Percentiles rank a stretch among this genome's conserved stretches.
Conservation (phyloP, 2,329 filamentous ascomycete species). For the Tolypocladium amazonense region DNA sequence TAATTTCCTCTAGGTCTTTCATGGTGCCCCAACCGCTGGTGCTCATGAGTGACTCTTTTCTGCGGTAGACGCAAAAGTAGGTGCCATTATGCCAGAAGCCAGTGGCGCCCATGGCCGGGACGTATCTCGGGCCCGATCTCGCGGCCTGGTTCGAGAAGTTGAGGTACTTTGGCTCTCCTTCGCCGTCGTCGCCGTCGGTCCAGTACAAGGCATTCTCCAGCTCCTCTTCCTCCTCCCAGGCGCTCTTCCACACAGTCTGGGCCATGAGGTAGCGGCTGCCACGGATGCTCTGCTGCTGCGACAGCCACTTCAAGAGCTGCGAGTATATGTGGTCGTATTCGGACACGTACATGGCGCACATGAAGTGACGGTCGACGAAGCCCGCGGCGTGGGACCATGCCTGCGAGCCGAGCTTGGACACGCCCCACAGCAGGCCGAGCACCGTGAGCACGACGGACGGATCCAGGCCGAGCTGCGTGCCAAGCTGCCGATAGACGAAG, state of each 20-base stretch:
- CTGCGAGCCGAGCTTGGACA: slow-evolving; percentile 24
- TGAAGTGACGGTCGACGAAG: slow-evolving; percentile 34
- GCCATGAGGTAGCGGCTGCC: slow-evolving; percentile 43
- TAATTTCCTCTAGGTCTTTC: slow-evolving; percentile 41
- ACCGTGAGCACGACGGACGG: slow-evolving; percentile 34
- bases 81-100: slow-evolving; percentile 43
- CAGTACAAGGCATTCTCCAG: slow-evolving; percentile 25
- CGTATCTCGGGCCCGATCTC: slow-evolving; percentile 38
- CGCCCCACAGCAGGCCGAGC: slow-evolving; percentile 36
- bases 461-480: slow-evolving; percentile 35
- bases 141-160: slow-evolving; percentile 51
- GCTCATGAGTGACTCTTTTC: slow-evolving; percentile 29
- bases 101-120: slow-evolving; percentile 42
- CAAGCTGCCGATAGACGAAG: slow-evolving; percentile 34
- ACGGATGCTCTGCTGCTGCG: slow-evolving; percentile 37
- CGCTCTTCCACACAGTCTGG: slow-evolving; percentile 42
- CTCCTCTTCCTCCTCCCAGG: slow-evolving; percentile 45
- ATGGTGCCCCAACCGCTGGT: slow-evolving; percentile 24
- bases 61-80: slow-evolving; percentile 37
- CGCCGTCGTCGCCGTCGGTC: slow-evolving; percentile 25
- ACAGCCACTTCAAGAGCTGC: slow-evolving; percentile 49
- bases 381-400: slow-evolving; percentile 21
- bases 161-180: slow-evolving; percentile 30
- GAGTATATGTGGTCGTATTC: slow-evolving; percentile 47
- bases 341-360: slow-evolving; percentile 40